Conservation (phyloP, 345 rosid species). For the Psidium guajava region DNA sequence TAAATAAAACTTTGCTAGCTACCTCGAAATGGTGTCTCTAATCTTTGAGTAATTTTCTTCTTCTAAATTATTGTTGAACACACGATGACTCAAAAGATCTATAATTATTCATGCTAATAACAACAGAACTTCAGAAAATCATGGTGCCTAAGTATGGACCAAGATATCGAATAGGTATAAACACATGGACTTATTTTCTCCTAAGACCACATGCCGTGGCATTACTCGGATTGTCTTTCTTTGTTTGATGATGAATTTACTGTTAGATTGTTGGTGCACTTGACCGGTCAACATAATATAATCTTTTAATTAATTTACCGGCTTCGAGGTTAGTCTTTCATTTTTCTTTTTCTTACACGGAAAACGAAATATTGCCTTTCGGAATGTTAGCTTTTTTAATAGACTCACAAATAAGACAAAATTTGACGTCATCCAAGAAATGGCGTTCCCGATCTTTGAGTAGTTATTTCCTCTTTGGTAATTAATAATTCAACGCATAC, state of each 20-base stretch:
- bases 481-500: too few relatives aligned
- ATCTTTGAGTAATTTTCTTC: not conserved
- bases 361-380: not conserved
- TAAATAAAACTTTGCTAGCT: too few relatives aligned
- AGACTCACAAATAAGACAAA: not conserved
- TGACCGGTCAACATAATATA: not conserved
- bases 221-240: not conserved
- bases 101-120: not conserved
- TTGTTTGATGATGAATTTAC: not conserved
- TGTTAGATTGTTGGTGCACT: not conserved
- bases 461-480: too few relatives aligned
- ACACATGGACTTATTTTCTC: not conserved
- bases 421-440: not conserved
- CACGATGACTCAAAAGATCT: not conserved
- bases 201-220: too few relatives aligned
- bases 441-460: not conserved
- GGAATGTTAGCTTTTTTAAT: not conserved
- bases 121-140: not conserved
- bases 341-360: not conserved
- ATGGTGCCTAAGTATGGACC: not conserved
- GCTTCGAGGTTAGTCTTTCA: not conserved
- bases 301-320: not conserved
- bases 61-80: not conserved
- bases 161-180: too few relatives aligned
- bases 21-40: not conserved